phyloP scores from a whole-genome alignment of 805 yeast species.

The Cyberlindnera samutprakarnensis region DNA sequence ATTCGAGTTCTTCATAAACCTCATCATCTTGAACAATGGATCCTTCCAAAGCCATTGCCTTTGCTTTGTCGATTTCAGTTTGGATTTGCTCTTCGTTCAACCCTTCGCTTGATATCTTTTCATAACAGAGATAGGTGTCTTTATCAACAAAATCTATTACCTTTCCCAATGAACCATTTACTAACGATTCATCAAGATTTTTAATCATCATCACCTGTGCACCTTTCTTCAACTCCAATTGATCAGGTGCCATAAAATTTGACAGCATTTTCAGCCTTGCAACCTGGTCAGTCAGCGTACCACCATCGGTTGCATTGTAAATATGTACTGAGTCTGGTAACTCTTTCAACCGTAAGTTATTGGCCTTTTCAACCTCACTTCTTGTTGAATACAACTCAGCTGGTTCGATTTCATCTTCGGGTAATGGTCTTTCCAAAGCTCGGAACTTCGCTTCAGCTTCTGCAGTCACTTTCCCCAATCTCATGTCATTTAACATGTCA shows the following conservation, averaged over 20 bases:
- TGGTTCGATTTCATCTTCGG: slow-evolving; percentile 55
- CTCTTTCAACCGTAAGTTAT: slow-evolving; percentile 37
- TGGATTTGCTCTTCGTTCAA: slow-evolving; percentile 19
- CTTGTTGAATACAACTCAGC: slow-evolving; percentile 73
- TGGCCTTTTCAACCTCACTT: slow-evolving; percentile 63
- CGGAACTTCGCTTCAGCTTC: slow-evolving; percentile 43
- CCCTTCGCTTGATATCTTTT: slow-evolving; percentile 18
- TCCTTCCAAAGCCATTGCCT: slow-evolving; percentile 3
- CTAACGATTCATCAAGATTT: slow-evolving; percentile 63
- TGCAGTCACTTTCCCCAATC: slow-evolving; percentile 50
- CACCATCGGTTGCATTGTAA: slow-evolving; percentile 51
- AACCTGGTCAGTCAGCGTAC: slow-evolving; percentile 33
- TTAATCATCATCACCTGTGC: slow-evolving; percentile 83
- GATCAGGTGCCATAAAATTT: slow-evolving; percentile 56
- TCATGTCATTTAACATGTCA: slow-evolving; percentile 67
- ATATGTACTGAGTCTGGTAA: slow-evolving; percentile 37
- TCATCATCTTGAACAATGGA: not conserved
- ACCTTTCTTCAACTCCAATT: slow-evolving; percentile 50
- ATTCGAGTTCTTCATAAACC: slow-evolving; percentile 3
- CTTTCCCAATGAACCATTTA: slow-evolving; percentile 72
- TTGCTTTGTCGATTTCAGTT: slow-evolving; percentile 14
- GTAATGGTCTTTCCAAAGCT: slow-evolving; percentile 43
- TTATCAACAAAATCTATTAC: slow-evolving; percentile 53
- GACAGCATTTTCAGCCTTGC: slow-evolving; percentile 38
- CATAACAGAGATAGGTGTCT: slow-evolving; percentile 37